Base-by-base conservation (phyloP, 2,329 filamentous ascomycete genomes). In the Cryphonectria parasitica region DNA sequence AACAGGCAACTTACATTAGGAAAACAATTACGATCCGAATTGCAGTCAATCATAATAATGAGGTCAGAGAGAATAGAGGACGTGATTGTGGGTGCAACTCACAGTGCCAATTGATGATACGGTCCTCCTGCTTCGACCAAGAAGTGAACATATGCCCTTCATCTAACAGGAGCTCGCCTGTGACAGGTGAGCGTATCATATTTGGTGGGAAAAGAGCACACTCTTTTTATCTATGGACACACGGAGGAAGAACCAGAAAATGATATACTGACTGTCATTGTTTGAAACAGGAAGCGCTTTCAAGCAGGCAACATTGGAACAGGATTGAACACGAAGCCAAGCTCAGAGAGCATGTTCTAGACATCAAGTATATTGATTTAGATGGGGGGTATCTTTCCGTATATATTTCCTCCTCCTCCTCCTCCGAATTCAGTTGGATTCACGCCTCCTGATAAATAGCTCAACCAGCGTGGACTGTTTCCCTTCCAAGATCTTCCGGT, bases 401-500 rank as follows among this genome's bases (percentile, higher is more conserved):
- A 49, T 49, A 49, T 49, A 11, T n/a, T 8, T n/a, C 22, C 22
- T 49, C 1, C 1, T 49, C 45, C 43, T 49, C 17, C 43, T 8
- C 19, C 22, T 3, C 8, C 13, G 6, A 22, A 11, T 39, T 11
- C 10, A 11, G 43, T 64, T 22, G n/a, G 34, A 41, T 25, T 70
- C 64, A 43, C 75, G 74, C 62, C 56, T 36, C 63, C 80, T 83
- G 71, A 93, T 77, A 74, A 97, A 97, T 39, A 93, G 82, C 77
- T 94, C 92, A 41, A 97, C 78, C 17, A 95, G 80, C 13, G 85
- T 85, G 69, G 85, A 84, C 82, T 90, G 91, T 77, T 88, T 87
- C 70, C 92, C 92, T 73, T 90, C 89, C 19, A 85, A 79, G 0
- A 82, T 80, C 71, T 85, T 90, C 74, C 82, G 87, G 71, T 92